phyloP scores from a whole-genome alignment of 2,329 filamentous ascomycete species.

The Hypoxylon sp. region DNA sequence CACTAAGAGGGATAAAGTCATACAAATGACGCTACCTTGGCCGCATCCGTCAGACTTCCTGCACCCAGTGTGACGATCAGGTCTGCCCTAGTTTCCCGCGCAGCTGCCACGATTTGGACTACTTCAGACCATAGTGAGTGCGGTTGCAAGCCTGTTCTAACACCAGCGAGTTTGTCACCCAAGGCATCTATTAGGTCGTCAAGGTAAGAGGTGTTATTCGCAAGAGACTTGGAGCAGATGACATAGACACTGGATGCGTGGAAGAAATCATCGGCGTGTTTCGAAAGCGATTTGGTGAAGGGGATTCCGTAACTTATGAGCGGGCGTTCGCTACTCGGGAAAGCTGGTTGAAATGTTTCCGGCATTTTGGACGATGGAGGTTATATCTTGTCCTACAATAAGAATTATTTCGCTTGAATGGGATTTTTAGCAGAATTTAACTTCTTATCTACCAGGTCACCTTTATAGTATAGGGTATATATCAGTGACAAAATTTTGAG shows the following conservation, averaged over 20 bases:
- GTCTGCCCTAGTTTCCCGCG: conserved; percentile 52
- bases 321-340: conserved; percentile 30
- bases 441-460: no score
- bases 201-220: conserved; percentile 56
- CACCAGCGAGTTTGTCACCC: conserved; percentile 53
- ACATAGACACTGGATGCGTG: conserved; percentile 58
- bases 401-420: no score
- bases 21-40: conserved; percentile 59
- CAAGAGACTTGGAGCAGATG: conserved; percentile 59
- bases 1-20: conserved; percentile 4
- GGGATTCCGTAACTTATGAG: conserved; percentile 56
- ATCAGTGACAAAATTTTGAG: no score
- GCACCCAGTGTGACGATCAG: conserved; percentile 63
- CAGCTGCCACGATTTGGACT: conserved; percentile 55
- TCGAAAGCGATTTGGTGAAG: conserved; percentile 54
- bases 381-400: no score
- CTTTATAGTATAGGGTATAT: no score
- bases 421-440: no score
- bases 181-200: conserved; percentile 52
- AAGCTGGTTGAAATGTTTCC: conserved; percentile 38
- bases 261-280: conserved; percentile 56
- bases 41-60: conserved; percentile 64
- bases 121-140: conserved; percentile 64
- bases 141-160: conserved; percentile 59
- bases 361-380: conserved; percentile 16